Conservation (phyloP, 2,329 filamentous ascomycete genomes). For the Fusarium annulatum region DNA sequence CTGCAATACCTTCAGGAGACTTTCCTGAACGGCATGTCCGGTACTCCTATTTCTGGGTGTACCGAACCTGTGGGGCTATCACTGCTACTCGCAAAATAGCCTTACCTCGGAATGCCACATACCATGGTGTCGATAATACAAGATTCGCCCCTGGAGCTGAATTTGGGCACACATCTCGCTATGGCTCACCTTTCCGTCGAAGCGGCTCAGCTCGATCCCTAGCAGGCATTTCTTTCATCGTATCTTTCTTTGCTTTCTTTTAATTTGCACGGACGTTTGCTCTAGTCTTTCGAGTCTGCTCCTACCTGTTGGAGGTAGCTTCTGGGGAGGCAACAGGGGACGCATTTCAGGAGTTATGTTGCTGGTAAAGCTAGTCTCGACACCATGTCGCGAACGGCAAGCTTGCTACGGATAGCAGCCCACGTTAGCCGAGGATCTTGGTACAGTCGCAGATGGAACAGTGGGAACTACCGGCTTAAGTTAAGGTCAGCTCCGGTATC, state of each 20-base stretch:
- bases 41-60: constrained; percentile 47
- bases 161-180: constrained; percentile 8
- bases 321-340: constrained; percentile 51
- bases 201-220: constrained; percentile 53
- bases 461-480: constrained; percentile 9
- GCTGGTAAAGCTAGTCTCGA: constrained; percentile 13
- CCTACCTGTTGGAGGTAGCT: constrained; percentile 44
- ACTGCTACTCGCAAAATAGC: constrained; percentile 16
- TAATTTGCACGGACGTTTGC: constrained; percentile 36
- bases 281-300: constrained; percentile 44
- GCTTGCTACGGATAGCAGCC: not conserved
- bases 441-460: constrained; percentile 6
- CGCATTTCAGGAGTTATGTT: constrained; percentile 4
- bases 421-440: not conserved
- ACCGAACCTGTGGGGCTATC: constrained; percentile 41
- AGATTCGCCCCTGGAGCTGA: constrained; percentile 29
- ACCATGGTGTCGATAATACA: constrained; percentile 23
- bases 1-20: constrained; percentile 30
- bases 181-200: constrained; percentile 45
- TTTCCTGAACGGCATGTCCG: constrained; percentile 55
- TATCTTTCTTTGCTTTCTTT: constrained; percentile 45
- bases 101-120: constrained; percentile 23
- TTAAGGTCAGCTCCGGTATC: constrained; percentile 30
- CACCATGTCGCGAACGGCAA: not conserved
- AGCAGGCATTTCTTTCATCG: constrained; percentile 45